Evolutionary conservation across 2,329 filamentous ascomycete species (phyloP).

Genomic region (Paracoccidioides brasiliensis): DNA sequence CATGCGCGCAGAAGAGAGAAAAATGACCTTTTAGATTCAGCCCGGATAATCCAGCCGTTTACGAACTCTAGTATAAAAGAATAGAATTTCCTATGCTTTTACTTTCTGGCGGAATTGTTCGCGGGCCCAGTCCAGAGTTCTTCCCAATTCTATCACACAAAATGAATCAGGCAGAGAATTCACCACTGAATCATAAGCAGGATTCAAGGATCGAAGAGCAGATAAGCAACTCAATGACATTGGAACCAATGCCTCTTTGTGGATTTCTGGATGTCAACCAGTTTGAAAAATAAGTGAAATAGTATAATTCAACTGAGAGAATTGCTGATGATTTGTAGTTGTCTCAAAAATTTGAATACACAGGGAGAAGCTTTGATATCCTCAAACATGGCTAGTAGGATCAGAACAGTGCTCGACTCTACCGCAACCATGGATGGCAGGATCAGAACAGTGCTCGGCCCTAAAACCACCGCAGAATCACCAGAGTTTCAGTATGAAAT

Average conservation of each 20-base stretch:
- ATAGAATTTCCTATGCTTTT: no score
- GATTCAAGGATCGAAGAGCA: neutral
- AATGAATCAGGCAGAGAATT: no score
- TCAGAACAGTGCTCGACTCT: constrained; percentile 27
- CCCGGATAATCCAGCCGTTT: no score
- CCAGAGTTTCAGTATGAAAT: constrained; percentile 35
- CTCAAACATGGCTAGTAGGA: constrained; percentile 34
- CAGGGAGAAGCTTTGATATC: constrained; percentile 40
- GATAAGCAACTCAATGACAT: constrained; percentile 27
- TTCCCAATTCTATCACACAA: no score
- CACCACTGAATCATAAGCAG: no score
- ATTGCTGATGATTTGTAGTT: constrained; percentile 20
- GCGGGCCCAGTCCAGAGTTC: no score
- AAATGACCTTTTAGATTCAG: no score
- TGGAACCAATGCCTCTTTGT: constrained; percentile 31
- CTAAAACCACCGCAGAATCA: constrained; percentile 38
- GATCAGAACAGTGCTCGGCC: constrained; percentile 34
- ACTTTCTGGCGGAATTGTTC: no score
- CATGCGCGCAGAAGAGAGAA: no score
- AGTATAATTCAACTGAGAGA: constrained; percentile 17
- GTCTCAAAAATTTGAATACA: constrained; percentile 28
- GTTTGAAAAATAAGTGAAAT: constrained; percentile 34
- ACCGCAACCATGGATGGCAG: constrained; percentile 34
- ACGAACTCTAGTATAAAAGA: no score
- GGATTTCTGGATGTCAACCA: constrained; percentile 34